phyloP scores from a whole-genome alignment of 352 stramenopile species.

The Phytophthora megakarya region DNA sequence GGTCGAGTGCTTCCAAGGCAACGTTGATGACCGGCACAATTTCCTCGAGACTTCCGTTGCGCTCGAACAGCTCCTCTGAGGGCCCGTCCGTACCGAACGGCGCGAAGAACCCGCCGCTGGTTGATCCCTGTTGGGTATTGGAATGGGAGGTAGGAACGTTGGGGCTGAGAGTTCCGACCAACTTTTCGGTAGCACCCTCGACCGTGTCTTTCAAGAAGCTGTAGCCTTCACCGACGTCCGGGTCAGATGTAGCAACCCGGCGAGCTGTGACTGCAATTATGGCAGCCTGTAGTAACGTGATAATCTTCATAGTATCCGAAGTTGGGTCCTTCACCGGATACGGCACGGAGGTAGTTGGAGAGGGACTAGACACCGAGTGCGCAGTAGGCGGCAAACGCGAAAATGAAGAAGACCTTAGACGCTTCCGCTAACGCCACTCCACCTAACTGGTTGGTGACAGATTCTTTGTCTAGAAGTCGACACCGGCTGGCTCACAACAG shows the following conservation, averaged over 20 bases:
- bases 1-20: slow-evolving; percentile 45
- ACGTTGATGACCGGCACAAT: slow-evolving; percentile 70
- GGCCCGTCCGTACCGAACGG: slow-evolving; percentile 50
- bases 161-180: slow-evolving; percentile 17
- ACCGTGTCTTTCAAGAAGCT: slow-evolving; percentile 21
- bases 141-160: neutral
- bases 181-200: slow-evolving; percentile 11
- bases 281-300: slow-evolving; percentile 11
- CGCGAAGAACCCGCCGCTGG: slow-evolving; percentile 32
- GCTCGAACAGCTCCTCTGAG: slow-evolving; percentile 49
- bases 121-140: slow-evolving; percentile 10
- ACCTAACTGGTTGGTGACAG: too few relatives aligned
- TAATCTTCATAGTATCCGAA: slow-evolving; percentile 19
- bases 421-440: too few relatives aligned
- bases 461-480: too few relatives aligned
- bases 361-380: slow-evolving; percentile 14
- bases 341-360: neutral
- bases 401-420: too few relatives aligned
- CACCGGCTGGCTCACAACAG: too few relatives aligned
- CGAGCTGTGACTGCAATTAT: neutral
- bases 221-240: slow-evolving; percentile 28
- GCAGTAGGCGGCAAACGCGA: slow-evolving; percentile 13
- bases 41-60: slow-evolving; percentile 45
- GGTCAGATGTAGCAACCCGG: neutral
- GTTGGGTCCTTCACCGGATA: neutral